phyloP scores from a whole-genome alignment of 2,329 filamentous ascomycete species.

The Mycosphaerella sp. region DNA sequence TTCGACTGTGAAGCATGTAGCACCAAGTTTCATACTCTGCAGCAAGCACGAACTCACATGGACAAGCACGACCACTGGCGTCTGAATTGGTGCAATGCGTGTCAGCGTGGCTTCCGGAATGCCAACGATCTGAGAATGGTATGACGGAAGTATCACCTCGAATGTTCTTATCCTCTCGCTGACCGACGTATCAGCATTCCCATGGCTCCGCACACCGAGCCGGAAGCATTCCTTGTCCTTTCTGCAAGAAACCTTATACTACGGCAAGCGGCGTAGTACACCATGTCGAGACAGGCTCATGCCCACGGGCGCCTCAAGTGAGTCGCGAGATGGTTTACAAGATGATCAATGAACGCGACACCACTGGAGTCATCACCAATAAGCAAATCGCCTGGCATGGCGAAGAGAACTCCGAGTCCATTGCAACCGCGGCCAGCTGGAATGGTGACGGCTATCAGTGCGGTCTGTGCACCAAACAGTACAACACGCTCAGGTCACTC shows the following conservation, averaged over 20 bases:
- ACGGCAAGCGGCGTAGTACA: constrained; percentile 51
- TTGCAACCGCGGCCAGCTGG: constrained; percentile 40
- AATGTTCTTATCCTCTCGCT: neutral
- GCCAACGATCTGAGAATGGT: constrained; percentile 30
- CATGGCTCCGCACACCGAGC: constrained; percentile 49
- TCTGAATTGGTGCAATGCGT: constrained; percentile 30
- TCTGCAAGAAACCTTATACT: constrained; percentile 45
- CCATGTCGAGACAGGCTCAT: constrained; percentile 54
- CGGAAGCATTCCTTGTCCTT: constrained; percentile 47
- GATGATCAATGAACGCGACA: constrained; percentile 44
- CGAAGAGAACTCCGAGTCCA: constrained; percentile 29
- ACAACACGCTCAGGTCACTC: constrained; percentile 35
- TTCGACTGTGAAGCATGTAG: constrained; percentile 31
- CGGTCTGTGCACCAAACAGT: constrained; percentile 49
- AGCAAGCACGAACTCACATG: constrained; percentile 29
- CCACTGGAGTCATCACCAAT: constrained; percentile 46
- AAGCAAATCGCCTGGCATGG: constrained; percentile 46
- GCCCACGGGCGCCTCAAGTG: constrained; percentile 41
- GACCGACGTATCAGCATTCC: constrained; percentile 44
- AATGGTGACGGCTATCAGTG: constrained; percentile 48
- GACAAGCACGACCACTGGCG: constrained; percentile 25
- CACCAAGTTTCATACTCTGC: constrained; percentile 18
- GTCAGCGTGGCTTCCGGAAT: constrained; percentile 31
- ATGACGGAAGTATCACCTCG: neutral
- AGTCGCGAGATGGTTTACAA: constrained; percentile 47